phyloP scores from a whole-genome alignment of 1,284 basidiomycete species.

The Papiliotrema nemorosa region DNA sequence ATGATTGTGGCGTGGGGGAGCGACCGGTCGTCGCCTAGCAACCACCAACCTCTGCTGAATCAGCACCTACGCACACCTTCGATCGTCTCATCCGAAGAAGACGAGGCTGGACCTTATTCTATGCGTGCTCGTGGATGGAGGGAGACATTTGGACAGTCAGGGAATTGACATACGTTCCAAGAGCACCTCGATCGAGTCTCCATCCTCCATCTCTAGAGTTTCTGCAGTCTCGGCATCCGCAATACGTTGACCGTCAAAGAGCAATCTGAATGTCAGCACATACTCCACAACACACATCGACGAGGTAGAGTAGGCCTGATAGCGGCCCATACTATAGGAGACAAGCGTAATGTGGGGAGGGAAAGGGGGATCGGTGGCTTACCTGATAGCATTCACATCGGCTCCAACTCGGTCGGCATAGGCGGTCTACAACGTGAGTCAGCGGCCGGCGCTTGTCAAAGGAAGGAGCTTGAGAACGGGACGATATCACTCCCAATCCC shows the following conservation, averaged over 20 bases:
- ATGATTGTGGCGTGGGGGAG: too few species aligned
- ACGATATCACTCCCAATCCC: not conserved
- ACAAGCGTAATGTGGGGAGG: not conserved
- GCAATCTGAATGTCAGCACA: constrained; percentile 59
- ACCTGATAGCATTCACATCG: constrained; percentile 81
- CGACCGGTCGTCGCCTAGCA: too few species aligned
- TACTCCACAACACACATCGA: not conserved
- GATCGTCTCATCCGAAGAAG: too few species aligned
- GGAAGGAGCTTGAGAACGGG: not conserved
- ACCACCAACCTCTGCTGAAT: too few species aligned
- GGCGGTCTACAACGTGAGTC: constrained; percentile 61
- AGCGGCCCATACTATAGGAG: not conserved
- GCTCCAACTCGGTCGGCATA: constrained; percentile 93
- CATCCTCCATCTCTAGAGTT: constrained; percentile 82
- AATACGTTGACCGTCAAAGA: constrained; percentile 81
- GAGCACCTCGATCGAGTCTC: constrained; percentile 81
- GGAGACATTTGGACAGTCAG: too few species aligned
- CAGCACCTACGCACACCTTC: too few species aligned
- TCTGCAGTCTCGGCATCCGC: constrained; percentile 76
- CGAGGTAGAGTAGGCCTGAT: not conserved
- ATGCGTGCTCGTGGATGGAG: too few species aligned
- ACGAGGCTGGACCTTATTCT: too few species aligned
- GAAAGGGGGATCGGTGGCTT: constrained; percentile 37
- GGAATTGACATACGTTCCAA: constrained; percentile 69
- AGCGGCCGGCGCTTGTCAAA: too few species aligned